A percentile compares a stretch with the other conserved stretches of the same genome.
Conservation (phyloP, 768 basidiomycete species). For the Multifurca ochricompacta region DNA sequence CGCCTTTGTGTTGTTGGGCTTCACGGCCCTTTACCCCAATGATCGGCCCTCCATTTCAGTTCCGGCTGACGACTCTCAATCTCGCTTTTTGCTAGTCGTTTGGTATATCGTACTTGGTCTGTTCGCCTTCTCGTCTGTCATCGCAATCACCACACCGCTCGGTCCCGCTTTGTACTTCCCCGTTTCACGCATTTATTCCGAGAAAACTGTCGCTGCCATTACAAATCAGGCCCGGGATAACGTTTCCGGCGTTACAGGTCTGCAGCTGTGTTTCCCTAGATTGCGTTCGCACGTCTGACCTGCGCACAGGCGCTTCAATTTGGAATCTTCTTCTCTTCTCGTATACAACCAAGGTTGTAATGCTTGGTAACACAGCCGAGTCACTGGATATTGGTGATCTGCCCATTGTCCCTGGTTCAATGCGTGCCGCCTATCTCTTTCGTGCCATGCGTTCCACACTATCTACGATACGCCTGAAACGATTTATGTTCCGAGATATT, state of each 20-base stretch:
- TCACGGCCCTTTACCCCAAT: slow-evolving; percentile 51
- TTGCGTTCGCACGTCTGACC: background rate
- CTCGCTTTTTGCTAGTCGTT: slow-evolving; percentile 27
- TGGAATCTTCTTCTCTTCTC: slow-evolving; percentile 70
- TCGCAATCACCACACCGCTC: slow-evolving; percentile 48
- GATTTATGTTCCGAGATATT: slow-evolving; percentile 51
- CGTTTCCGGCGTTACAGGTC: slow-evolving; percentile 57
- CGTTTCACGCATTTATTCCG: slow-evolving; percentile 63
- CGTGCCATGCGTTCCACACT: slow-evolving; percentile 54
- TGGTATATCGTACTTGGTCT: slow-evolving; percentile 49
- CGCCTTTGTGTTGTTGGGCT: slow-evolving; percentile 38
- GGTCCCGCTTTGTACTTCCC: slow-evolving; percentile 75
- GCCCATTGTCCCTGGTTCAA: slow-evolving; percentile 66
- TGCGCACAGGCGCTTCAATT: slow-evolving; percentile 43
- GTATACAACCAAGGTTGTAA: slow-evolving; percentile 82
- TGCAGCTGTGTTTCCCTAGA: slow-evolving; percentile 14
- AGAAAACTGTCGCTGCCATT: slow-evolving; percentile 51
- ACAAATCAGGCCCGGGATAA: slow-evolving; percentile 67
- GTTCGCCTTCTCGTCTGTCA: slow-evolving; percentile 37
- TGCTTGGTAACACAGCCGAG: slow-evolving; percentile 66
- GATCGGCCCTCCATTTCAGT: slow-evolving; percentile 27
- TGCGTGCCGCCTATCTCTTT: slow-evolving; percentile 62
- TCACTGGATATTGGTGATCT: slow-evolving; percentile 83
- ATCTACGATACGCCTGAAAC: slow-evolving; percentile 38
- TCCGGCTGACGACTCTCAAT: slow-evolving; percentile 15